Evolutionary conservation across 805 yeast species (phyloP).

Genomic region (Metschnikowia reukaufii): DNA sequence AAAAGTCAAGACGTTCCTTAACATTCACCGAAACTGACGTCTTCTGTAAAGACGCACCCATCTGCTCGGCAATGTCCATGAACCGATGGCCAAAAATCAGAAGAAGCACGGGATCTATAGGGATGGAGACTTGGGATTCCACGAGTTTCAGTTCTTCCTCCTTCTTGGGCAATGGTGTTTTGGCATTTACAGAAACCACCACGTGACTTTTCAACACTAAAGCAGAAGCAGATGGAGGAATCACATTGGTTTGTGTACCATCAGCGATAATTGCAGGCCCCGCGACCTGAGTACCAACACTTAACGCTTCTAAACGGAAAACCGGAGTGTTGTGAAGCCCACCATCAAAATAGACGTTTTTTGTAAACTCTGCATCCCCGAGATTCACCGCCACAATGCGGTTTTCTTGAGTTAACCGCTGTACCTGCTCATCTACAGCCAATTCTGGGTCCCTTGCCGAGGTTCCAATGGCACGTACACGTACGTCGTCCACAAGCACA

Average conservation of each 20-base stretch:
- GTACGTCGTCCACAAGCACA: slow-evolving; percentile 23
- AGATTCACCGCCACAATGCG: slow-evolving; percentile 3
- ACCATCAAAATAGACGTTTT: slow-evolving; percentile 15
- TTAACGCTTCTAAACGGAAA: slow-evolving; percentile 16
- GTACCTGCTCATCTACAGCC: slow-evolving; percentile 18
- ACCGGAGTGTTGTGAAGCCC: slow-evolving; percentile 14
- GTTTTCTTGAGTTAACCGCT: slow-evolving; percentile 1
- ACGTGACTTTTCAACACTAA: slow-evolving; percentile 19
- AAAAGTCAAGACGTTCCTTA: slow-evolving; percentile 45
- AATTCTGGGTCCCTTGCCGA: slow-evolving; percentile 9
- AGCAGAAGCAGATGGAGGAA: slow-evolving; percentile 19
- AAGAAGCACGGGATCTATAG: slow-evolving; percentile 22
- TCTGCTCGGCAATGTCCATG: slow-evolving; percentile 34
- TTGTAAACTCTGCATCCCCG: slow-evolving; percentile 8
- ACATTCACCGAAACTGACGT: slow-evolving; percentile 47
- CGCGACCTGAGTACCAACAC: slow-evolving; percentile 12
- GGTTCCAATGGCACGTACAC: slow-evolving; percentile 21
- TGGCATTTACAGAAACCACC: slow-evolving; percentile 12
- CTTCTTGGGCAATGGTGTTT: neutral
- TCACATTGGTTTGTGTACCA: slow-evolving; percentile 21
- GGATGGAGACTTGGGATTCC: neutral
- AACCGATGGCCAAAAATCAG: slow-evolving; percentile 24
- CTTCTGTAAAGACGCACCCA: slow-evolving; percentile 47
- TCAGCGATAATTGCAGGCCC: slow-evolving; percentile 23
- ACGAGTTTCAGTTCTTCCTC: neutral